phyloP scores from a whole-genome alignment of 306 rosid genomes.

The Cajanus cajan region DNA sequence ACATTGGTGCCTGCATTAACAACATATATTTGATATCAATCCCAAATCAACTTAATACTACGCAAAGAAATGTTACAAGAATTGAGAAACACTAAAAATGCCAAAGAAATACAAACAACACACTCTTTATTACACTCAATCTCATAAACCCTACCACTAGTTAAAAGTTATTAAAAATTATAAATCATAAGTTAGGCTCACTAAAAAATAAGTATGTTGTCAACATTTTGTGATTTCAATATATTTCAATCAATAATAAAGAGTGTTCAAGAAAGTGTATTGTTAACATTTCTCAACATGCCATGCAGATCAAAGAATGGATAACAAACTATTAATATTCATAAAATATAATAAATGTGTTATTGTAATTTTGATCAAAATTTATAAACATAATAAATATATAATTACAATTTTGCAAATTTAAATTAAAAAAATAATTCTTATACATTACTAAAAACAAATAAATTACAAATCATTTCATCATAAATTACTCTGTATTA shows the following conservation, averaged over 20 bases:
- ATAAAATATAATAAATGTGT: too few species aligned
- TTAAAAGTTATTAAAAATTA: neutral
- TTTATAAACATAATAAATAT: too few species aligned
- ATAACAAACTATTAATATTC: too few species aligned
- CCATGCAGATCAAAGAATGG: constrained; percentile 5
- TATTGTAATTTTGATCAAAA: too few species aligned
- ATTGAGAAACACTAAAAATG: neutral
- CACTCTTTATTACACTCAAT: neutral
- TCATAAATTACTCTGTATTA: too few species aligned
- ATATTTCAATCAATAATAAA: neutral
- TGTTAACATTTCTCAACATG: neutral
- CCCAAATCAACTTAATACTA: constrained; percentile 4
- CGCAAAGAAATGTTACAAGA: neutral
- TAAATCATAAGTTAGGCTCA: neutral
- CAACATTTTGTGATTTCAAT: neutral
- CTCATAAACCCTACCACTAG: neutral
- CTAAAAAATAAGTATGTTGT: neutral
- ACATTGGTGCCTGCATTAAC: constrained; percentile 75
- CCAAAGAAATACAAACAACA: neutral
- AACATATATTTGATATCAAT: constrained; percentile 12
- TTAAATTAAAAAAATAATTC: too few species aligned
- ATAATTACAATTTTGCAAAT: too few species aligned
- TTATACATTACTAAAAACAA: too few species aligned
- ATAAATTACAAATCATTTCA: too few species aligned
- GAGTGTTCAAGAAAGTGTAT: neutral